phyloP scores from a whole-genome alignment of 768 basidiomycete species.

The Cantharellus anzutake region DNA sequence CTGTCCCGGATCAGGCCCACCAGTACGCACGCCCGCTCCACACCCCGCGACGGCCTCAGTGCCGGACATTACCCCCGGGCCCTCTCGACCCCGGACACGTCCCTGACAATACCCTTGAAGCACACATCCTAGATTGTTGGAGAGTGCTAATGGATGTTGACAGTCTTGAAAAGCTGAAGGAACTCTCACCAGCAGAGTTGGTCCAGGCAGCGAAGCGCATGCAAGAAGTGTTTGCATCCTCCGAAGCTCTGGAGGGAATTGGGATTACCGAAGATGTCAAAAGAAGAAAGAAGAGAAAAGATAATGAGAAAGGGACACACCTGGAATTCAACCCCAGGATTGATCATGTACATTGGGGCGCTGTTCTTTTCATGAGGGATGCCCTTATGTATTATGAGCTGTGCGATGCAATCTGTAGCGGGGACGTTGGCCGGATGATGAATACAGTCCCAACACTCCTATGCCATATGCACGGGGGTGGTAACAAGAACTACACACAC shows the following conservation, averaged over 20 bases:
- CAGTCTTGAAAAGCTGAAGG: background rate
- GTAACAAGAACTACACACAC: background rate
- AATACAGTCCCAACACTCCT: background rate
- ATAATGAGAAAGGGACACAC: background rate
- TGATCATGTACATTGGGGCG: background rate
- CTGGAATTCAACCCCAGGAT: background rate
- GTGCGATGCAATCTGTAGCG: background rate
- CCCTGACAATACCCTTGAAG: background rate
- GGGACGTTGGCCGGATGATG: background rate
- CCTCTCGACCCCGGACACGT: too few relatives aligned
- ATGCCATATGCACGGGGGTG: background rate
- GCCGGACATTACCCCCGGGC: too few relatives aligned
- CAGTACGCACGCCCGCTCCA: too few relatives aligned
- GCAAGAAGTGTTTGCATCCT: background rate
- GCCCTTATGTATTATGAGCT: background rate
- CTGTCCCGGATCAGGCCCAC: too few relatives aligned
- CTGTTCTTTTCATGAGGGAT: background rate
- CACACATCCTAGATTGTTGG: background rate
- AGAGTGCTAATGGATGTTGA: background rate
- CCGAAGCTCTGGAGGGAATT: background rate
- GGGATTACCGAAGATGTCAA: too few relatives aligned
- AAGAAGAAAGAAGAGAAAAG: background rate
- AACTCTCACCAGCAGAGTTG: background rate
- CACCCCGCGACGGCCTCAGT: too few relatives aligned
- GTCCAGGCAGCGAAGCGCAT: background rate